Conservation (phyloP, 83 land plant genomes). For the Isoetes engelmannii region DNA sequence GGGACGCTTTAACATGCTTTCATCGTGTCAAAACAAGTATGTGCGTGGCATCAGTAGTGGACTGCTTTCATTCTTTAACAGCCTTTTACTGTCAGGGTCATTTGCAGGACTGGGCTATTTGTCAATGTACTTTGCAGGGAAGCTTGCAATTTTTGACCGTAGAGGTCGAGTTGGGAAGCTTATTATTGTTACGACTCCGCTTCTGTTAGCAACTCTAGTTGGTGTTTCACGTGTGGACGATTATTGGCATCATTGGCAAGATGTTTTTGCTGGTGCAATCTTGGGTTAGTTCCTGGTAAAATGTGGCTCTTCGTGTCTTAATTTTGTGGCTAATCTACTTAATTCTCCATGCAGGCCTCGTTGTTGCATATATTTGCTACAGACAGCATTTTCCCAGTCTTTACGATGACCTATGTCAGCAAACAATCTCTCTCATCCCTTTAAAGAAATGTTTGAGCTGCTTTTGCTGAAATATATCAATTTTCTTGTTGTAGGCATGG, state of each 20-base stretch:
- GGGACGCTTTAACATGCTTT: no score
- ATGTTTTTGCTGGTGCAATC: slow-evolving; percentile 79
- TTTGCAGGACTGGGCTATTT: slow-evolving; percentile 80
- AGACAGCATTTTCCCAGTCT: slow-evolving; percentile 41
- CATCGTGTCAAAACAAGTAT: no score
- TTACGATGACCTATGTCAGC: slow-evolving; percentile 23
- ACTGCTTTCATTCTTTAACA: background rate
- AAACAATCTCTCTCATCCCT: background rate
- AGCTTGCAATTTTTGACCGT: slow-evolving; percentile 60
- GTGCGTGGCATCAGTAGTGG: no score
- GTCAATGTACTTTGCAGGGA: slow-evolving; percentile 72
- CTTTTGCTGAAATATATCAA: no score
- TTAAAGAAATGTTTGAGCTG: no score
- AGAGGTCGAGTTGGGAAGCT: slow-evolving; percentile 71
- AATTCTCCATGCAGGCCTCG: slow-evolving; percentile 22
- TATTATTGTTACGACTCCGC: slow-evolving; percentile 47
- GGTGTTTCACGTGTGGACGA: slow-evolving; percentile 82
- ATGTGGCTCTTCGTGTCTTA: no score
- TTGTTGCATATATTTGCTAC: slow-evolving; percentile 34
- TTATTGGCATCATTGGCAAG: slow-evolving; percentile 94
- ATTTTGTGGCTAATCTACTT: background rate
- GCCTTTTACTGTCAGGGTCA: slow-evolving; percentile 42
- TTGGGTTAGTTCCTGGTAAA: slow-evolving; percentile 42
- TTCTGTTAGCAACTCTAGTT: slow-evolving; percentile 56
- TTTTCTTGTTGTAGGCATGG: no score